These are phyloP conservation scores for Leccinum brunneo-olivaceum DNA, from an alignment of 1,284 basidiomycete genomes.

Conservation along the genomic window DNA sequence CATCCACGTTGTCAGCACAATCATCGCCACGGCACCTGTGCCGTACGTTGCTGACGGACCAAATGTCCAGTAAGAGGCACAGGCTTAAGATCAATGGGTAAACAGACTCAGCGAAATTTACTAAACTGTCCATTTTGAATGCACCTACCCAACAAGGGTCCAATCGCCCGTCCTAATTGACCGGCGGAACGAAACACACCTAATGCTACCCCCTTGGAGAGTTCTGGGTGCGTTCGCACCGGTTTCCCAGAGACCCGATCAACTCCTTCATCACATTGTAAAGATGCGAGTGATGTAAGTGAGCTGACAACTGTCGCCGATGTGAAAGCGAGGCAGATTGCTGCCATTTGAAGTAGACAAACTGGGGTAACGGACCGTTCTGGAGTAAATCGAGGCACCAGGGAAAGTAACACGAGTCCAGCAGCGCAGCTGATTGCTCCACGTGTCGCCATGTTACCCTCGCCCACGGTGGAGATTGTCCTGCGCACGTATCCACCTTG, in stretches of 20 bases:
- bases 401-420: slow-evolving; percentile 62
- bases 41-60: slow-evolving; percentile 77
- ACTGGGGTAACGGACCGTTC: slow-evolving; percentile 42
- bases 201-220: slow-evolving; percentile 79
- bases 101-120: slow-evolving; percentile 3
- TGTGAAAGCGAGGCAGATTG: slow-evolving; percentile 81
- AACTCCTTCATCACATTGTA: slow-evolving; percentile 74
- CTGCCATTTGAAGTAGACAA: slow-evolving; percentile 64
- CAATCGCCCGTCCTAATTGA: slow-evolving; percentile 84
- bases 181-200: slow-evolving; percentile 83
- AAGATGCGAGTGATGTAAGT: slow-evolving; percentile 77
- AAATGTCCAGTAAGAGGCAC: slow-evolving; percentile 81
- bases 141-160: slow-evolving; percentile 71
- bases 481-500: slow-evolving; percentile 90
- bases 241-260: slow-evolving; percentile 55
- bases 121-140: background rate
- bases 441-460: slow-evolving; percentile 70
- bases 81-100: slow-evolving; percentile 45
- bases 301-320: slow-evolving; percentile 89
- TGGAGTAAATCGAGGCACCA: slow-evolving; percentile 54
- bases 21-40: slow-evolving; percentile 59
- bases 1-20: slow-evolving; percentile 49
- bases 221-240: slow-evolving; percentile 49
- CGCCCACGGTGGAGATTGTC: slow-evolving; percentile 61
- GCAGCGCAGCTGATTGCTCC: slow-evolving; percentile 69